These are phyloP conservation scores for Chlamydomonas eustigma DNA, from an alignment of 139 green algal species.

Conservation along the genomic window DNA sequence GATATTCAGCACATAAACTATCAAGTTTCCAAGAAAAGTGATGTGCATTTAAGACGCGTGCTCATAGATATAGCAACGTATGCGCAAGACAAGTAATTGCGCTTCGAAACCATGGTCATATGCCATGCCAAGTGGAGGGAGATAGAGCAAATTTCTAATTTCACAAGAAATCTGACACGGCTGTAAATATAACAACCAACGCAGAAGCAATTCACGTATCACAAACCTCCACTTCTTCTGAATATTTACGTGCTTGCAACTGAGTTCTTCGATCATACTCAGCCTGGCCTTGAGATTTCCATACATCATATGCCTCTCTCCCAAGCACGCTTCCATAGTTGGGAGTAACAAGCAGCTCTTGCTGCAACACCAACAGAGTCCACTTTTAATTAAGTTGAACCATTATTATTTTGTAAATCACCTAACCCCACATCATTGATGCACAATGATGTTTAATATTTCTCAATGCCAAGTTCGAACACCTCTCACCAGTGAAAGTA, in stretches of 20 bases:
- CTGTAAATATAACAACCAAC: too few species aligned
- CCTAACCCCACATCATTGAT: background rate
- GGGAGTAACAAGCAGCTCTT: slow-evolving; percentile 11
- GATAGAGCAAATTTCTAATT: too few species aligned
- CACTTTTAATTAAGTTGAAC: background rate
- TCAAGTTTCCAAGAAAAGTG: too few species aligned
- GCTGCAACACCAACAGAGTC: background rate
- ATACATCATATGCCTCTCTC: background rate
- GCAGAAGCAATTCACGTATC: too few species aligned
- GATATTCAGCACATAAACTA: too few species aligned
- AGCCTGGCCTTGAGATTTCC: background rate
- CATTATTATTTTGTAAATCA: background rate
- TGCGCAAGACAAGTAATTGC: too few species aligned
- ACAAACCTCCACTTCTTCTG: background rate
- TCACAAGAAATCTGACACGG: too few species aligned
- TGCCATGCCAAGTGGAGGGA: too few species aligned
- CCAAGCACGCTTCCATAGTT: slow-evolving; percentile 10
- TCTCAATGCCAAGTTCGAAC: background rate
- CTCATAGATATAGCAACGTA: too few species aligned
- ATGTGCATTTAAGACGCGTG: too few species aligned
- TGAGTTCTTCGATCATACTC: background rate
- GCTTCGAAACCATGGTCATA: too few species aligned
- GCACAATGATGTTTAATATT: background rate
- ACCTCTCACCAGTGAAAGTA: background rate
- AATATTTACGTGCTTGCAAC: slow-evolving; percentile 7